Evolutionary conservation across 768 basidiomycete species (phyloP), one percentile per base, ranked within the genome.

Genomic region (Suillus clintonianus): DNA sequence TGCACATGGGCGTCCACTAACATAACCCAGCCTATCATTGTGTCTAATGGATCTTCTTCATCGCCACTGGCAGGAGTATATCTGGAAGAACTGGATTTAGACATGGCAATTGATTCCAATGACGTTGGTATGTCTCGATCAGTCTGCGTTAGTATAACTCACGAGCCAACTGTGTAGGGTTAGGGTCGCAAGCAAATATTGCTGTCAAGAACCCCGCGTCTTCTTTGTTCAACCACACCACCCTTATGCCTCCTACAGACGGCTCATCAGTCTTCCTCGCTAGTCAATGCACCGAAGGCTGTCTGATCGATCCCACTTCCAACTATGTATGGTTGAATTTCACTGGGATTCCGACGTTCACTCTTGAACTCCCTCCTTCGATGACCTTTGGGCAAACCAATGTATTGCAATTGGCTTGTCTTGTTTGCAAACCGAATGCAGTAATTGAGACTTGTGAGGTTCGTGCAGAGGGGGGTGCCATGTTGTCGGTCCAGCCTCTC

Each of bases 1-100:
- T 74, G 73, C 54, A 70, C 65, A n/a, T 74, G 72, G 70, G 62
- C 72, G 22, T 59, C 65, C 13, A 76, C 74, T 4, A 74, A 75
- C 50, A 45, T 74, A 17, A 71, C 69, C 3, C 2, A 65, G 8
- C 56, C 67, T 5, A 8, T 74, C 5, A 48, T 66, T 37, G 5
- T 69, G 9, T 43, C 32, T 36, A 74, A 74, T 37, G 17, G 67
- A 9, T 1, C 36, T 15, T 50, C 27, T 39, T 39, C 58, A 15
- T 24, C 45, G 13, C 4, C 48, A 37, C 5, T 48, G 11, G 56
- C 60, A 30, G 70, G 68, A n/a, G 68, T 62, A 34, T 60, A 65
- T 50, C 69, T 73, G 22, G 11, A 14, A 32, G 61, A 67, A 43
- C 65, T 64, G 51, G 61, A 69, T 55, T 42, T 74, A 59, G 69